Evolutionary conservation across 225 moss, liverwort and hornwort genomes (phyloP).

Genomic region (Climacium dendroides): DNA sequence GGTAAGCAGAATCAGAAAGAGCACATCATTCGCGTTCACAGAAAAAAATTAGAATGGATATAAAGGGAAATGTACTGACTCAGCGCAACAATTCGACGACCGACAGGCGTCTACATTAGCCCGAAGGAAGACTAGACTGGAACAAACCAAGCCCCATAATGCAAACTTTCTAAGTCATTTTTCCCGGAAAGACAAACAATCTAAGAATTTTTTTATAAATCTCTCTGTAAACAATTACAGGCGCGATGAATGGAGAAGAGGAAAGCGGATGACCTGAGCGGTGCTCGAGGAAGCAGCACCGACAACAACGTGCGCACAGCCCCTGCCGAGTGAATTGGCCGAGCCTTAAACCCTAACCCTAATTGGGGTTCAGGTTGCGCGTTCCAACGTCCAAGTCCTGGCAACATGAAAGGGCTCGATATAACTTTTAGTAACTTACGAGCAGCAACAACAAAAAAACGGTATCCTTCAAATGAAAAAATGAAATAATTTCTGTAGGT

Average conservation of each 20-base stretch:
- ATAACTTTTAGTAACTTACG: background rate
- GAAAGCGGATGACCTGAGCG: background rate
- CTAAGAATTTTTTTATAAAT: background rate
- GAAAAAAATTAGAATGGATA: background rate
- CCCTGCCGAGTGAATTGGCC: background rate
- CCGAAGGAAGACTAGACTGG: background rate
- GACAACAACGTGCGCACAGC: background rate
- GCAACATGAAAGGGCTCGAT: background rate
- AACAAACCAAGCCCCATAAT: background rate
- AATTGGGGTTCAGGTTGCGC: background rate
- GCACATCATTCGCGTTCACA: background rate
- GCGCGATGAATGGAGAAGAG: background rate
- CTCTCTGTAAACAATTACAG: background rate
- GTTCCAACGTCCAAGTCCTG: background rate
- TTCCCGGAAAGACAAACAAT: background rate
- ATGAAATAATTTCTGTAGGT: background rate
- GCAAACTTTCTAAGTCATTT: background rate
- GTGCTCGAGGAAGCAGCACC: background rate
- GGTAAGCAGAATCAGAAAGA: background rate
- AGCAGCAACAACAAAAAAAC: too few species aligned
- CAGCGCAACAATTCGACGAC: background rate
- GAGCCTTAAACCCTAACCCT: conserved; percentile 16
- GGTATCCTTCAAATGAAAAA: background rate
- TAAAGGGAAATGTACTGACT: background rate
- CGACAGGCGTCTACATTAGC: background rate